Evolutionary conservation across 129 eudicot genomes (phyloP).

Genomic region (Ambrosia artemisiifolia): DNA sequence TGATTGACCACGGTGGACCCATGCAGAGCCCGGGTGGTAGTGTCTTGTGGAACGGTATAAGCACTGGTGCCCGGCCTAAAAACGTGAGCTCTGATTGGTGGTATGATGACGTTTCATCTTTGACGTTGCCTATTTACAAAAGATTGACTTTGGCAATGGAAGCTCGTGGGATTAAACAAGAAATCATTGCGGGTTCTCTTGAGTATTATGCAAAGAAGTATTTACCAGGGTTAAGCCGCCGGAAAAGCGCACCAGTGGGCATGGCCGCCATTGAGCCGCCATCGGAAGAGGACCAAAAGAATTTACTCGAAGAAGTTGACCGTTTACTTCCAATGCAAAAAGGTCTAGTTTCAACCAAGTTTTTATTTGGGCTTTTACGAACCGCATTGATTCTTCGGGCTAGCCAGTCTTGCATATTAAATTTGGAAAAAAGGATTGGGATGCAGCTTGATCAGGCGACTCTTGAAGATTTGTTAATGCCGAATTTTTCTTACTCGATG

Average conservation of each 20-base stretch:
- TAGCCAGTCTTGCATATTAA: slow-evolving; percentile 50
- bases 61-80: slow-evolving; percentile 89
- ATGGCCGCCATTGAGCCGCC: slow-evolving; percentile 26
- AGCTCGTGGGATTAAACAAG: slow-evolving; percentile 72
- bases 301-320: slow-evolving; percentile 76
- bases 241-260: slow-evolving; percentile 50
- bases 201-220: slow-evolving; percentile 66
- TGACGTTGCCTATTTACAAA: slow-evolving; percentile 68
- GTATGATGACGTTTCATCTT: slow-evolving; percentile 78
- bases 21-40: slow-evolving; percentile 97
- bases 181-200: slow-evolving; percentile 72
- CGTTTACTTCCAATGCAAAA: slow-evolving; percentile 68
- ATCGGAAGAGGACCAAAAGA: slow-evolving; percentile 72
- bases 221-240: slow-evolving; percentile 74
- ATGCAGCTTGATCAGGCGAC: slow-evolving; percentile 91
- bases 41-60: slow-evolving; percentile 90
- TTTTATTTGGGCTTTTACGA: slow-evolving; percentile 70
- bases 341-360: slow-evolving; percentile 68
- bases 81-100: slow-evolving; percentile 87
- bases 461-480: slow-evolving; percentile 89
- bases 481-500: slow-evolving; percentile 81
- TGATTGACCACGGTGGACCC: slow-evolving; percentile 77
- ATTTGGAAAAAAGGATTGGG: slow-evolving; percentile 78
- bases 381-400: slow-evolving; percentile 77
- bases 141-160: slow-evolving; percentile 72